Evolutionary conservation across 768 basidiomycete genomes (phyloP), one percentile per base, ranked within the genome.

Genomic region (Asterophora parasitica): DNA sequence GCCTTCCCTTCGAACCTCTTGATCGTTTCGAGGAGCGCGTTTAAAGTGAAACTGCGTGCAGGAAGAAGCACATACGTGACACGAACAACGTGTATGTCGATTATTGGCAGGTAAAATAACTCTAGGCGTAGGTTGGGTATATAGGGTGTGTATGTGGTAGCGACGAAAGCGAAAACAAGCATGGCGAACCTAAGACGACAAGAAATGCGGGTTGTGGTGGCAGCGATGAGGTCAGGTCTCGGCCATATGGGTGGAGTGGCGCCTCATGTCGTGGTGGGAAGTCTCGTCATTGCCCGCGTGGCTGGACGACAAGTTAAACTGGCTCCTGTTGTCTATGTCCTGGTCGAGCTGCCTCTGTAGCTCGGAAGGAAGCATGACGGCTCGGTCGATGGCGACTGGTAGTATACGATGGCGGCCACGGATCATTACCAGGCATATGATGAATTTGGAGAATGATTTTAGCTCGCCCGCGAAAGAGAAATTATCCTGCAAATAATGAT

Each of bases 331-430:
- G n/a, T 55, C 50, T 7, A 26, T 40, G 12, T 57, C 55, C 7
- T 48, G 35, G 30, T 59, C 59, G 38, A 63, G 58, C 16, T 58
- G 51, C 30, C 62, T 64, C 51, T 72, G 57, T 50, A 78, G 78
- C 48, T 90, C 89, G 30, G 70, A 71, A 0, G 90, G 92, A 13
- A 93, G 73, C 61, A 94, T 75, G 43, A 94, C 78, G 0, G 92
- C 89, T 44, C 92, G 81, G 65, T 92, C 90, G 39, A 93, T 91
- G 7, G 89, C 91, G 16, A 88, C 84, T 0, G 90, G 90, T 6
- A 92, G 69, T 31, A 91, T 90, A 39, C 93, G 84, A 64, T 97
- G 93, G 10, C 92, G 79, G 7, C 93, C 92, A 48, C 96, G 87
- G 51, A 99, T 76, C 91, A 98, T 98, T 55, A 98, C 92, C 8